A percentile compares a stretch with the other conserved stretches of the same genome.
These are phyloP conservation scores for Sporothrix protearum DNA, from an alignment of 2,329 filamentous ascomycete genomes.

Conservation along the genomic window DNA sequence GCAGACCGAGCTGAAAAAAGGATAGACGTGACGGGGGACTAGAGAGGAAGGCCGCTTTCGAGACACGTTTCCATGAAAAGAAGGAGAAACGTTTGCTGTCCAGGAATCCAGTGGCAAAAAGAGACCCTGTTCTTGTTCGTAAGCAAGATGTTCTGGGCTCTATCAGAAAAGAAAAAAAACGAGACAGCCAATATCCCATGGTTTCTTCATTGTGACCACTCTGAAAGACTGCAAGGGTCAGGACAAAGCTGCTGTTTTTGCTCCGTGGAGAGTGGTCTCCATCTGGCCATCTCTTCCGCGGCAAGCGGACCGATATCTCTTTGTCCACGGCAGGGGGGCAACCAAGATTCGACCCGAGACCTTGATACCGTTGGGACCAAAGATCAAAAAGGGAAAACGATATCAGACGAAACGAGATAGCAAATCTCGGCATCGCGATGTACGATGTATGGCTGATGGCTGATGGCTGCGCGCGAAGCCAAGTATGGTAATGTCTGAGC, in stretches of 20 bases:
- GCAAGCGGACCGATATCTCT: not conserved
- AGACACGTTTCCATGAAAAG: not conserved
- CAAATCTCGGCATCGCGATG: not conserved
- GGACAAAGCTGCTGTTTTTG: not conserved
- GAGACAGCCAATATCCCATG: no score
- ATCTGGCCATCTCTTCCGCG: not conserved
- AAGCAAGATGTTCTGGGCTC: not conserved
- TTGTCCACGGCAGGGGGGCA: not conserved
- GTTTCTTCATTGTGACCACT: not conserved
- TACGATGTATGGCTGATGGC: no score
- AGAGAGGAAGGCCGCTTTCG: not conserved
- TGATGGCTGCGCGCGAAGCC: not conserved
- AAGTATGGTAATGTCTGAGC: not conserved
- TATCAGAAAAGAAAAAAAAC: no score
- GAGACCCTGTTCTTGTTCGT: not conserved
- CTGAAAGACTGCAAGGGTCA: no score
- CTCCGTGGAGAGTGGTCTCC: not conserved
- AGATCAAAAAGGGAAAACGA: not conserved
- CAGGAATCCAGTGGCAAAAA: not conserved
- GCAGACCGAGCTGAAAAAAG: not conserved
- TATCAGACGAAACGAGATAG: not conserved
- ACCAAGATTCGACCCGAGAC: not conserved
- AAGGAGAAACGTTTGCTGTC: no score
- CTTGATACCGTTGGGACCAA: not conserved
- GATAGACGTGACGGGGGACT: not conserved